Conservation (phyloP, 345 rosid genomes). For the Chamaenerion angustifolium region DNA sequence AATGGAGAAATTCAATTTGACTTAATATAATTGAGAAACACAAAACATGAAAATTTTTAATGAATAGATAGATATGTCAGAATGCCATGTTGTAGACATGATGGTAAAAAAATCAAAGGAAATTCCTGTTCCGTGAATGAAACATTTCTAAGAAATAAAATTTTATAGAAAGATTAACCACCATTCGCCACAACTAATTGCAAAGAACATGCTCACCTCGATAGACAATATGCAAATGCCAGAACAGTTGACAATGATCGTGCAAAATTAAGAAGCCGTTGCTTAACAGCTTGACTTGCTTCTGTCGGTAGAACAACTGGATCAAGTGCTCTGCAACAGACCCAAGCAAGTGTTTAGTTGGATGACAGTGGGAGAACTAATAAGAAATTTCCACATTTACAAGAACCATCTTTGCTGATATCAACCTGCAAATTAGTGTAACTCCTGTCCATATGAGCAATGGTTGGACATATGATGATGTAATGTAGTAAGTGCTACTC, state of each 20-base stretch:
- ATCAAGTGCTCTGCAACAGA: conserved; percentile 56
- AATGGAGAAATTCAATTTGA: no score
- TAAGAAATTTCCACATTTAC: no score
- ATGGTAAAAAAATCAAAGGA: no score
- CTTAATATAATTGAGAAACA: no score
- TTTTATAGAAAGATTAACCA: no score
- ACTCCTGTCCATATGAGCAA: conserved; percentile 77
- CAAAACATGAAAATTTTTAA: no score
- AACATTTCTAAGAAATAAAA: no score
- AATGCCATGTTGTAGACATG: no score
- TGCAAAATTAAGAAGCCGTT: conserved; percentile 61
- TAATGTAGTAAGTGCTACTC: conserved; percentile 35
- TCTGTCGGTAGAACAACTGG: conserved; percentile 64
- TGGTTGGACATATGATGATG: conserved; percentile 74
- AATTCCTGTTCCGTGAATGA: no score
- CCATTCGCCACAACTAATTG: background rate
- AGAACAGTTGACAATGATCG: conserved; percentile 60
- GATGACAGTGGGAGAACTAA: no score
- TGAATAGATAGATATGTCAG: no score
- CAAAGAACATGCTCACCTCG: conserved; percentile 42
- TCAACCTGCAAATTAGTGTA: conserved; percentile 69
- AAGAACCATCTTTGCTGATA: background rate
- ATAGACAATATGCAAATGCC: conserved; percentile 75
- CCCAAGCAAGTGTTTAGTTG: background rate
- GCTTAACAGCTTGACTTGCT: conserved; percentile 72